Conservation (phyloP, 2,329 filamentous ascomycete genomes). For the Ambrosiella xylebori region DNA sequence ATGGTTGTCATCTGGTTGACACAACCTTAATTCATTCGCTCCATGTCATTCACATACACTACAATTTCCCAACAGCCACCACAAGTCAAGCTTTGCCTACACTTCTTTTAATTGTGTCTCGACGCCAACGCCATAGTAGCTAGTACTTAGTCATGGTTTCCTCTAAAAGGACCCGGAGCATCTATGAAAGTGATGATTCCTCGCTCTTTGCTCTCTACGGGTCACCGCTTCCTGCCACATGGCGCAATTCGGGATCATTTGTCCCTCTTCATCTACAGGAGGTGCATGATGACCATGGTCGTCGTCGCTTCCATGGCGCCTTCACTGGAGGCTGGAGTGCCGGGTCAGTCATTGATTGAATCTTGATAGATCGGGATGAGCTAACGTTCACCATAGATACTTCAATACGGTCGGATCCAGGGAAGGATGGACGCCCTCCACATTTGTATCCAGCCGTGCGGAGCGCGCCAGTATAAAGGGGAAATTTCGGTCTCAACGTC, state of each 20-base stretch:
- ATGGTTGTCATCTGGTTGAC: not conserved
- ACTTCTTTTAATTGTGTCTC: too few species aligned
- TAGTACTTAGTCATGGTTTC: constrained; percentile 38
- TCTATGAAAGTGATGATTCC: constrained; percentile 57
- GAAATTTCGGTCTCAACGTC: constrained; percentile 44
- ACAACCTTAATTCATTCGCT: not conserved
- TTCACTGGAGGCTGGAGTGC: constrained; percentile 96
- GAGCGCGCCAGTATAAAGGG: constrained; percentile 37
- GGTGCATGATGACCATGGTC: constrained; percentile 77
- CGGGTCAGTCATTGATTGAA: constrained; percentile 35
- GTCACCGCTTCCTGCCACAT: constrained; percentile 68
- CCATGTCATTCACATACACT: not conserved
- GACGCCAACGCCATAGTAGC: too few species aligned
- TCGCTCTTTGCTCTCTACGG: constrained; percentile 67
- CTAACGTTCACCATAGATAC: constrained; percentile 40
- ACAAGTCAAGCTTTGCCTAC: too few species aligned
- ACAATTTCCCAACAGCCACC: too few species aligned
- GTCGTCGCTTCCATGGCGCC: constrained; percentile 82
- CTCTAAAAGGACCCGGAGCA: constrained; percentile 56
- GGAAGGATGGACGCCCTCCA: constrained; percentile 87
- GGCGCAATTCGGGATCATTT: constrained; percentile 78
- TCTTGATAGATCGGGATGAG: not conserved
- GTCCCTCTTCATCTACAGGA: constrained; percentile 98
- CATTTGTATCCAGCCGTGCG: constrained; percentile 76
- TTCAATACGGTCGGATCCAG: constrained; percentile 98